A percentile compares a stretch with the other conserved stretches of the same genome.
phyloP scores from a whole-genome alignment of 305 asterid species.

The Solanum hybrid region DNA sequence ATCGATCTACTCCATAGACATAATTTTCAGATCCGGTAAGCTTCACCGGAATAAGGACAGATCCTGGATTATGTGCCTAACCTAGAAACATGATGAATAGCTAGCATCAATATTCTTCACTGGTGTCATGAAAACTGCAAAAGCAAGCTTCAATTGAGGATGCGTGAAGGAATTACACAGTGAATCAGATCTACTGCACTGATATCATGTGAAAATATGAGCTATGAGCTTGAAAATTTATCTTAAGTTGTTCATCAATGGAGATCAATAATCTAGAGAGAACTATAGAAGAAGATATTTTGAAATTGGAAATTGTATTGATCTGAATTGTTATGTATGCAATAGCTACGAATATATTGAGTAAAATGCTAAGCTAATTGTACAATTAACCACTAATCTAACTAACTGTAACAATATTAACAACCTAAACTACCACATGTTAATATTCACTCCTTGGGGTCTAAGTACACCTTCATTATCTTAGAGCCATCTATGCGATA shows the following conservation, averaged over 20 bases:
- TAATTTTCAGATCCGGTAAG: neutral
- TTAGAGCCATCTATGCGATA: too few relatives aligned
- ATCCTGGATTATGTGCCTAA: rapidly evolving
- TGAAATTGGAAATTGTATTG: neutral
- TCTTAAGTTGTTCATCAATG: neutral
- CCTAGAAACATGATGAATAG: neutral
- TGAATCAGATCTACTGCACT: too few relatives aligned
- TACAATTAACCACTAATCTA: neutral
- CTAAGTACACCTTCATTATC: too few relatives aligned
- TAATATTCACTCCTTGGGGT: too few relatives aligned
- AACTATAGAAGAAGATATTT: neutral
- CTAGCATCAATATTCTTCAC: neutral
- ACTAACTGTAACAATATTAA: neutral
- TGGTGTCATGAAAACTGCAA: neutral
- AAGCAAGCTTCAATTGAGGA: neutral
- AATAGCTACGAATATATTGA: neutral
- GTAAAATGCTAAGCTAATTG: neutral
- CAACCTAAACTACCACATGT: neutral
- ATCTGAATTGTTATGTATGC: neutral
- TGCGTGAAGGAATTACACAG: too few relatives aligned
- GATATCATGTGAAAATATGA: neutral
- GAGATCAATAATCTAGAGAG: neutral
- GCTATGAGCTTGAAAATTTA: neutral
- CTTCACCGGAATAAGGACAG: too few relatives aligned
- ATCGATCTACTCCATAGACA: too few relatives aligned